Evolutionary conservation across 345 rosid species (phyloP), one percentile per base, ranked within the genome.

Genomic region (Citrus sp.): DNA sequence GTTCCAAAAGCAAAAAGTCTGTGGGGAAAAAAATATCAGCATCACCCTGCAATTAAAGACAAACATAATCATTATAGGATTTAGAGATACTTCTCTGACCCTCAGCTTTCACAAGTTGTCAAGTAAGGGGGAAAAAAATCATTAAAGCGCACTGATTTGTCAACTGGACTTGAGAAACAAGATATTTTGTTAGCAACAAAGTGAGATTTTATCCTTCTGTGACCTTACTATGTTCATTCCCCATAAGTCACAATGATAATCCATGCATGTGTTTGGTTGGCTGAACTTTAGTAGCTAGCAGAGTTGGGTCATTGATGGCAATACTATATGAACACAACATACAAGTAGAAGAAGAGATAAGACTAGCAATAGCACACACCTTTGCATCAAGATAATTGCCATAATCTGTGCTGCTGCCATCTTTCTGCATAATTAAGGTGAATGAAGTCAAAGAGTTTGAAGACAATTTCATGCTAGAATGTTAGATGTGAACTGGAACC

Each of bases 11-110:
- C 93, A 87, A 89, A 80, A 96, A 96, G 83, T 96, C 95, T 2
- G 98, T 94, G 7, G 98, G 98, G 73, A 96, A 96, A 83, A 96
- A 96, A 37, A 95, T 93, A 86, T 96, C 99, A 77, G 97, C 98
- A 88, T 96, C 99, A 75, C 98, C 99, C 98, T 94, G 87, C 89
- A 80, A 78, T 46, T 74, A 22, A 75, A 46, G 69, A 64, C 51
- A 56, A 77, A 24, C 24, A 59, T 35, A 58, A 42, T 40, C 27
- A 22, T 34, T 24, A 25, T 4, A 34, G 19, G 27, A 67, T 76
- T 35, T 21, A 54, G 35, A n/a, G 51, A 55, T n/a, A 54, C 54
- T 24, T 49, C 37, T 51, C 18, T 34, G 35, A 54, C 25, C 55
- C 65, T 24, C 18, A 37, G n/a, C 27, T 55, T 68, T 62, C 34